phyloP scores from a whole-genome alignment of 176 grass and related monocot genomes.

The Triticum dicoccoides region DNA sequence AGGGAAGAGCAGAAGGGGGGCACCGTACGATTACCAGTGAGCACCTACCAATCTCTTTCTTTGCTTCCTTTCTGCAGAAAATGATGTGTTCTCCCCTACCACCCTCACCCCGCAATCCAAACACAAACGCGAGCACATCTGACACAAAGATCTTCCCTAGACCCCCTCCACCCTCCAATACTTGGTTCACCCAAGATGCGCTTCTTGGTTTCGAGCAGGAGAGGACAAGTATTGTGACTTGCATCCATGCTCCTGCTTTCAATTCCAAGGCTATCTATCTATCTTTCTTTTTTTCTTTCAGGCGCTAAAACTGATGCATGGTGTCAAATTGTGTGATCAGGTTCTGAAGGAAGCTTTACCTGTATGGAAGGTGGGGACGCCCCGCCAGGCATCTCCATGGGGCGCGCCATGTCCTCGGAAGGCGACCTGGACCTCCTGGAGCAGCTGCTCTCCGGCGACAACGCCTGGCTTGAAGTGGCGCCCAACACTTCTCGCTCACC shows the following conservation, averaged over 20 bases:
- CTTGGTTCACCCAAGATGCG: constrained; percentile 31
- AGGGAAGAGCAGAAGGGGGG: constrained; percentile 12
- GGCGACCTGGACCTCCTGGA: constrained; percentile 86
- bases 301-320: constrained; percentile 29
- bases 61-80: constrained; percentile 53
- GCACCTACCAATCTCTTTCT: constrained; percentile 51
- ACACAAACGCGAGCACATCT: not conserved
- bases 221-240: constrained; percentile 21
- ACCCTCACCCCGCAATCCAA: constrained; percentile 19
- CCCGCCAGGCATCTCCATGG: constrained; percentile 42
- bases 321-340: constrained; percentile 45
- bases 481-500: constrained; percentile 32
- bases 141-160: constrained; percentile 23
- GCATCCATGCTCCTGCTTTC: constrained; percentile 26
- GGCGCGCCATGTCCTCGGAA: constrained; percentile 40
- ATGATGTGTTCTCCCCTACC: constrained; percentile 38
- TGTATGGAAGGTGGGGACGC: constrained; percentile 61
- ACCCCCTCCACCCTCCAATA: not conserved
- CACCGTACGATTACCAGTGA: constrained; percentile 45
- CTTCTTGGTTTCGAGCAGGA: constrained; percentile 27
- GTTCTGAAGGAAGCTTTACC: constrained; percentile 47
- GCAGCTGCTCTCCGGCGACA: constrained; percentile 64
- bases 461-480: constrained; percentile 57
- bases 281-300: not conserved
- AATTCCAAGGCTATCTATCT: not conserved